Conservation (phyloP, 768 basidiomycete species). For the Mycena indigotica region DNA sequence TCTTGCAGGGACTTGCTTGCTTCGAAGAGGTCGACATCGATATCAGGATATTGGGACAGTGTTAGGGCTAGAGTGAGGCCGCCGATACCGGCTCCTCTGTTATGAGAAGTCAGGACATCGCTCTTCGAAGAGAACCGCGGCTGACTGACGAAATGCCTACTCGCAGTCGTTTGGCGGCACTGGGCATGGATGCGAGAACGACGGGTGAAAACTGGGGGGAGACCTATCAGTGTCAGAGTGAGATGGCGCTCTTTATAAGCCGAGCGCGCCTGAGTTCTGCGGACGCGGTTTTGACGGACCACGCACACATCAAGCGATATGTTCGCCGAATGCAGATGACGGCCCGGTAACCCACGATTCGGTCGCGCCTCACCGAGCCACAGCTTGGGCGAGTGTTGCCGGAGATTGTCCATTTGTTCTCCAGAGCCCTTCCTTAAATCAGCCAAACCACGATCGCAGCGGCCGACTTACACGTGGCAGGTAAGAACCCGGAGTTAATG, state of each 20-base stretch:
- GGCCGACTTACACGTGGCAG: too few species aligned
- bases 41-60: conserved; percentile 50
- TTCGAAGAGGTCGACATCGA: conserved; percentile 61
- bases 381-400: too few species aligned
- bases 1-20: conserved; percentile 50
- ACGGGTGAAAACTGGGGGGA: too few species aligned
- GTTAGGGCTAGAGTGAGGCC: conserved; percentile 49
- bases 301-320: conserved; percentile 37
- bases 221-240: too few species aligned
- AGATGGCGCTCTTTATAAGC: neutral
- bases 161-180: conserved; percentile 40
- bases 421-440: too few species aligned
- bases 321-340: conserved; percentile 37
- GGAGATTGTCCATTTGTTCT: too few species aligned
- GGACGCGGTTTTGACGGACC: conserved; percentile 53
- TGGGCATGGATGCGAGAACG: conserved; percentile 9
- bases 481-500: too few species aligned
- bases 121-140: too few species aligned
- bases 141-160: conserved; percentile 61
- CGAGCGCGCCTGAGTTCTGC: conserved; percentile 3
- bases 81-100: conserved; percentile 55
- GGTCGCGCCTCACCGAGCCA: conserved; percentile 39
- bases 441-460: too few species aligned
- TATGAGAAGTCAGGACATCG: too few species aligned
- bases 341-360: conserved; percentile 45